Percentiles rank a stretch among this genome's conserved stretches.
Conservation (phyloP, 2,329 filamentous ascomycete genomes). For the Epichloe coenophiala region DNA sequence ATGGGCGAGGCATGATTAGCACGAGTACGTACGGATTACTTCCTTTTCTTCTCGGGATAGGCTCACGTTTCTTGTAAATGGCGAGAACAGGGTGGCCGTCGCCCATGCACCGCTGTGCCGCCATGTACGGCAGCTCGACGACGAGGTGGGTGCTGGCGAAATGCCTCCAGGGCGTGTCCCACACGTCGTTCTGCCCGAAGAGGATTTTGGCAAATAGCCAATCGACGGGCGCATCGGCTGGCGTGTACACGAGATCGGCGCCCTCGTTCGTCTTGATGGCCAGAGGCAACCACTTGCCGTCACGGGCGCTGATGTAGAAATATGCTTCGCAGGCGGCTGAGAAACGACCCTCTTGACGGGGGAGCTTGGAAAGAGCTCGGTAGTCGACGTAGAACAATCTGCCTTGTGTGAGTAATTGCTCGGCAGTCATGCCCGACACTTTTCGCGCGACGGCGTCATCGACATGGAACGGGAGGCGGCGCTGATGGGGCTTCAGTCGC, state of each 20-base stretch:
- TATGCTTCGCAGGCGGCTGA: slow-evolving; percentile 30
- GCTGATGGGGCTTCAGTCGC: slow-evolving; percentile 16
- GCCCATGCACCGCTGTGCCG: slow-evolving; percentile 32
- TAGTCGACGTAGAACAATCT: slow-evolving; percentile 31
- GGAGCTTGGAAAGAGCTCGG: slow-evolving; percentile 18
- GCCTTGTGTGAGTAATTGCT: slow-evolving; percentile 19
- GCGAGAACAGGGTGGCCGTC: slow-evolving; percentile 29
- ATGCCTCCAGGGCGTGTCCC: slow-evolving; percentile 29
- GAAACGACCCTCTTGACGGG: slow-evolving; percentile 16
- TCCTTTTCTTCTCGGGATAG: background rate
- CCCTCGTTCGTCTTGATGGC: slow-evolving; percentile 33
- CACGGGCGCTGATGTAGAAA: slow-evolving; percentile 29
- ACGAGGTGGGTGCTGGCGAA: slow-evolving; percentile 29
- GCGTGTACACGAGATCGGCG: slow-evolving; percentile 27
- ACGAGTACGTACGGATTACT: background rate
- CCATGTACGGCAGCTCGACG: slow-evolving; percentile 28
- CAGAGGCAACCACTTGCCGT: slow-evolving; percentile 31
- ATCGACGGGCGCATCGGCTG: slow-evolving; percentile 27
- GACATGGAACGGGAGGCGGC: slow-evolving; percentile 23
- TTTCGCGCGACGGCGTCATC: slow-evolving; percentile 15
- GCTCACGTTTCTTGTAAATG: slow-evolving; percentile 17
- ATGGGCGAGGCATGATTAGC: background rate
- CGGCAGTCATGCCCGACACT: slow-evolving; percentile 19
- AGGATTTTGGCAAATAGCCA: slow-evolving; percentile 38
- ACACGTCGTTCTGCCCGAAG: slow-evolving; percentile 34